A percentile compares a stretch with the other conserved stretches of the same genome.
These are phyloP conservation scores for Escallonia herrerae DNA, from an alignment of 129 eudicot species.

Conservation along the genomic window DNA sequence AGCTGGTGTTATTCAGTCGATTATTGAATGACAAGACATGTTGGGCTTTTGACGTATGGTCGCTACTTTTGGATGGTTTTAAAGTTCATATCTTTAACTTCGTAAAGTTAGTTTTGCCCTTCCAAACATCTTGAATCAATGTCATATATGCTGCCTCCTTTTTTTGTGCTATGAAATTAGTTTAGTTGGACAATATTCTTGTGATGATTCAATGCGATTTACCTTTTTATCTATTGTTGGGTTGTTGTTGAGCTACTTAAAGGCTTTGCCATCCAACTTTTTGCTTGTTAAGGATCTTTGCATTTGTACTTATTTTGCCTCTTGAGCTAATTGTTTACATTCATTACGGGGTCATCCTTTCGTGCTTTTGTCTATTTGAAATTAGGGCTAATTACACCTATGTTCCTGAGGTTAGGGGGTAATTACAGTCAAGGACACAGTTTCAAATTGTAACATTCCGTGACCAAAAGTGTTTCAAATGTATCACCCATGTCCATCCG, in stretches of 20 bases:
- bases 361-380: too few relatives aligned
- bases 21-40: slow-evolving; percentile 44
- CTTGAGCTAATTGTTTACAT: too few relatives aligned
- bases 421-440: too few relatives aligned
- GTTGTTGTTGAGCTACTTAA: slow-evolving; percentile 1
- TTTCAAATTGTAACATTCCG: too few relatives aligned
- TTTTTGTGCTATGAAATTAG: slow-evolving; percentile 20
- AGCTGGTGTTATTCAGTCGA: slow-evolving; percentile 78
- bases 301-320: too few relatives aligned
- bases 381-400: too few relatives aligned
- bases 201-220: slow-evolving; percentile 8
- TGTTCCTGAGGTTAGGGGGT: too few relatives aligned
- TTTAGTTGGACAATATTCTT: slow-evolving; percentile 28
- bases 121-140: slow-evolving; percentile 16
- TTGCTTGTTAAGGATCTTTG: not conserved
- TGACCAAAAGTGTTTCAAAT: too few relatives aligned
- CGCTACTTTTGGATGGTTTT: slow-evolving; percentile 23
- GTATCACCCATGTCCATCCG: too few relatives aligned
- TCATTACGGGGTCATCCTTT: too few relatives aligned
- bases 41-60: not conserved
- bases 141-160: slow-evolving; percentile 34
- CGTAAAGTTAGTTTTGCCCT: slow-evolving; percentile 38
- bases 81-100: slow-evolving; percentile 19
- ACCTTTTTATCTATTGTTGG: not conserved
- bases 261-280: not conserved